These are phyloP conservation scores for Truncatella angustata DNA, from an alignment of 2,329 filamentous ascomycete genomes.

Conservation along the genomic window DNA sequence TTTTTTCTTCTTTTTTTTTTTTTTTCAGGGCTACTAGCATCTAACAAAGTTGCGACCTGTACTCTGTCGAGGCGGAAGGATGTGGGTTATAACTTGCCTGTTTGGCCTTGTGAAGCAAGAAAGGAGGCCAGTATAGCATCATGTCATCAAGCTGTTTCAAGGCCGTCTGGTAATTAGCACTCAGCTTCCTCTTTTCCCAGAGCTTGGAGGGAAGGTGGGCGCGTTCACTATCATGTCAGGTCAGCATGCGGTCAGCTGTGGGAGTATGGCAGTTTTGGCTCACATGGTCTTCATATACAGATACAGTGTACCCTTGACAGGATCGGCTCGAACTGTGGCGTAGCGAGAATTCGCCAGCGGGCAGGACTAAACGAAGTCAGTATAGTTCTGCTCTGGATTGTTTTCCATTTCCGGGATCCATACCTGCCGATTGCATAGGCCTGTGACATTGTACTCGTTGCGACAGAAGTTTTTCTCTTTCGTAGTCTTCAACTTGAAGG, in stretches of 20 bases:
- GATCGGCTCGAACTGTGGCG: constrained; percentile 84
- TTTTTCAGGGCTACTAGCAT: too few relatives aligned
- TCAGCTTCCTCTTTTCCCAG: constrained; percentile 92
- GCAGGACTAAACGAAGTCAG: too few relatives aligned
- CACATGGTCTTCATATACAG: constrained; percentile 62
- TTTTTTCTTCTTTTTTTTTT: too few relatives aligned
- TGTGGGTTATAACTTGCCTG: too few relatives aligned
- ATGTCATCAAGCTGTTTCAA: constrained; percentile 83
- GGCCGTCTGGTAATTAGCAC: constrained; percentile 86
- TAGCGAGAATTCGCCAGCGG: constrained; percentile 58
- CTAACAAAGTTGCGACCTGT: too few relatives aligned
- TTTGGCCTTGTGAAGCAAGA: constrained; percentile 91
- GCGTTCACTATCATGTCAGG: constrained; percentile 2
- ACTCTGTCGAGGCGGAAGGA: too few relatives aligned
- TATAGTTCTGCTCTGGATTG: too few relatives aligned
- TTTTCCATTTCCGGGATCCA: too few relatives aligned
- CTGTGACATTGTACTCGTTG: constrained; percentile 81
- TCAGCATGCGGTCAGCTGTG: not conserved
- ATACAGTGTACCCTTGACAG: constrained; percentile 79
- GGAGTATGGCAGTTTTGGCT: not conserved
- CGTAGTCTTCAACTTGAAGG: constrained; percentile 60
- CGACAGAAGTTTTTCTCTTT: constrained; percentile 92
- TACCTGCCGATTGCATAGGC: constrained; percentile 11
- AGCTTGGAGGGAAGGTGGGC: constrained; percentile 82
- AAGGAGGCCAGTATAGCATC: constrained; percentile 93